phyloP scores from a whole-genome alignment of 108 stramenopile species.

The Epipyxis sp. region DNA sequence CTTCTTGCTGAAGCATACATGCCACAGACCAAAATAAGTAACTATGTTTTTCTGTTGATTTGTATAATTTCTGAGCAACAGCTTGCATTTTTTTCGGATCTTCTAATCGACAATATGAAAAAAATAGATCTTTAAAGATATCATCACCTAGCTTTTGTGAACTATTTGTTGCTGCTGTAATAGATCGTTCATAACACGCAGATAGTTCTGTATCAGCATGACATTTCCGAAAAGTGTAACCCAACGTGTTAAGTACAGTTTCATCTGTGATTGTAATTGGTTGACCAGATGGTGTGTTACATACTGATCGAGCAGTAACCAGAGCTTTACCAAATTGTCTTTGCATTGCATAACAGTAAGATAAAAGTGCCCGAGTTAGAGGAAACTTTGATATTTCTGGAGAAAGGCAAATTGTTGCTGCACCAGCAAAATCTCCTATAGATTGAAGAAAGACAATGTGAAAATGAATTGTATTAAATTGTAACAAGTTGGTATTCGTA shows the following conservation, averaged over 20 bases:
- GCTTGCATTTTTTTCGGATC: conserved; percentile 8
- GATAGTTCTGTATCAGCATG: background rate
- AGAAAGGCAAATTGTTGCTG: background rate
- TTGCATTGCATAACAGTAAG: background rate
- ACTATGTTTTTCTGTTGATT: background rate
- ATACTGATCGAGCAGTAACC: background rate
- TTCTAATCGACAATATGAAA: background rate
- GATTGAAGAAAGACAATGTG: too few species aligned
- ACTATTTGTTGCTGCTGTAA: background rate
- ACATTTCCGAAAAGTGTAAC: background rate
- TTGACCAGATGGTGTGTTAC: background rate
- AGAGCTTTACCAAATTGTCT: background rate
- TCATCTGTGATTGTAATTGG: conserved; percentile 11
- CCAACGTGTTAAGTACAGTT: background rate
- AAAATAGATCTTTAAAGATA: background rate
- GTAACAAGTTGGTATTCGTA: too few species aligned
- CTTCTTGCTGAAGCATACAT: conserved; percentile 4
- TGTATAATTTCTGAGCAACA: background rate
- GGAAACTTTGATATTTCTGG: conserved; percentile 5
- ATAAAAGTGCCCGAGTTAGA: background rate
- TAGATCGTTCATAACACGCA: background rate
- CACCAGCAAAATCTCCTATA: background rate
- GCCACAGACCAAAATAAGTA: conserved; percentile 16
- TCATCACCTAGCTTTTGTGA: too few species aligned
- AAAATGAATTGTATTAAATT: too few species aligned